Evolutionary conservation across 768 basidiomycete species (phyloP), one percentile per base, ranked within the genome.

Genomic region (Sporobolomyces pararoseus): DNA sequence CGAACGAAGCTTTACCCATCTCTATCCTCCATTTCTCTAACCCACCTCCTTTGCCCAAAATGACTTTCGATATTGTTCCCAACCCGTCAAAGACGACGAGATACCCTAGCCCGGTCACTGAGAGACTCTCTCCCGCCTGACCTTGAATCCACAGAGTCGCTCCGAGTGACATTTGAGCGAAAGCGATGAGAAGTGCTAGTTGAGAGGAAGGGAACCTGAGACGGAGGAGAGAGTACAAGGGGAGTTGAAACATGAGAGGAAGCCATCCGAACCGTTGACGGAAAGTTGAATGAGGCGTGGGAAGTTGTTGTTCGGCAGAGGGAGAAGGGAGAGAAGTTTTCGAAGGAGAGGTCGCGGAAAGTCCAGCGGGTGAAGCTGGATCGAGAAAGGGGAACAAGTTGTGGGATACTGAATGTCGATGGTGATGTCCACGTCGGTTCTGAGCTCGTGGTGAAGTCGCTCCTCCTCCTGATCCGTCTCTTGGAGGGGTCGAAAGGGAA

Each of bases 31-130:
- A 63, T 19, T 51, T 52, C 14, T 54, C 68, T 25, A 75, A 50
- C 23, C 75, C 69, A 25, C 54, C 57, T 29, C 46, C 47, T 7
- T 70, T 47, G 78, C 64, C 66, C 44, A 75, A 65, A 6, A 73
- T 19, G 32, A 68, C 65, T 5, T 54, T 31, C 25, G 65, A 53
- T 31, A 71, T 50, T 0, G 53, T 52, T 13, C 60, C 69, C 31
- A 75, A 53, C 14, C 75, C 85, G 78, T 98, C 95, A 77, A 97
- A 99, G 2, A 97, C 92, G 29, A 95, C 86, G 87, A 95, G 89
- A 78, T 99, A 99, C 0, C 95, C 96, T 23, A 99, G 79, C 0
- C 92, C 96, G 1, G 95, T 95, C 64, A 88, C 87, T 12, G 88
- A 84, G 34, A 98, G 81, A 55, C 91, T 92, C 23, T 93, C 93